These are phyloP conservation scores for Acer campestre DNA, from an alignment of 345 rosid species.

Conservation along the genomic window DNA sequence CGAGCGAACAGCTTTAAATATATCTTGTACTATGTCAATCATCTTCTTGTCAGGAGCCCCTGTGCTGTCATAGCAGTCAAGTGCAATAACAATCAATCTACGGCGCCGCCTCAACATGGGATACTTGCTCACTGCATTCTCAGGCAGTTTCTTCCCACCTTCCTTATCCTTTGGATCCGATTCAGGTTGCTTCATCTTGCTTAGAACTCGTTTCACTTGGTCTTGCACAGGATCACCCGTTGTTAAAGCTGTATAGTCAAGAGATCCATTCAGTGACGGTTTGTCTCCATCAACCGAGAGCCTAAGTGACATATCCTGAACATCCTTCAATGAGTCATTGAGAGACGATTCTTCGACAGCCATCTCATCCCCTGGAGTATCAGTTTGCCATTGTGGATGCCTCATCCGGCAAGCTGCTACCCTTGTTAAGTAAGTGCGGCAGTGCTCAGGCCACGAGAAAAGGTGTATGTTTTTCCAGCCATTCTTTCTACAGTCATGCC, in stretches of 20 bases:
- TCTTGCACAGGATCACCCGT: constrained; percentile 54
- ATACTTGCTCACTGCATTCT: constrained; percentile 59
- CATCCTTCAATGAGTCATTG: constrained; percentile 88
- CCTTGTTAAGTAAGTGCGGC: constrained; percentile 92
- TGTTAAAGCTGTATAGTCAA: constrained; percentile 44
- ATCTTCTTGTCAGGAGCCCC: constrained; percentile 72
- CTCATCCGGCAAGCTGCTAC: constrained; percentile 94
- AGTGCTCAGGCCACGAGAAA: constrained; percentile 98
- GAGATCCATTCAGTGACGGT: constrained; percentile 54
- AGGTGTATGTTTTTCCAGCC: constrained; percentile 98
- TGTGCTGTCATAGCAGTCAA: constrained; percentile 69
- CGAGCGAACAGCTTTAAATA: constrained; percentile 60
- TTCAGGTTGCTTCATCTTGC: constrained; percentile 68
- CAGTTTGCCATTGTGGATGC: constrained; percentile 94
- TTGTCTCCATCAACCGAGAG: constrained; percentile 93
- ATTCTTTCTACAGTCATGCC: constrained; percentile 84
- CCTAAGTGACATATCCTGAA: constrained; percentile 93
- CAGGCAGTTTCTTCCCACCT: constrained; percentile 48
- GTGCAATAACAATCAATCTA: constrained; percentile 66
- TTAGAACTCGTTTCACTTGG: constrained; percentile 69
- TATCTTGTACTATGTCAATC: constrained; percentile 58
- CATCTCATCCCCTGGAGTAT: constrained; percentile 71
- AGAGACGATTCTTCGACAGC: constrained; percentile 64
- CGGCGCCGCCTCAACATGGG: constrained; percentile 80
- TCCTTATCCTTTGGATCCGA: constrained; percentile 44